Conservation (phyloP, 371 early-diverging fungal species). For the Mucor indicus region DNA sequence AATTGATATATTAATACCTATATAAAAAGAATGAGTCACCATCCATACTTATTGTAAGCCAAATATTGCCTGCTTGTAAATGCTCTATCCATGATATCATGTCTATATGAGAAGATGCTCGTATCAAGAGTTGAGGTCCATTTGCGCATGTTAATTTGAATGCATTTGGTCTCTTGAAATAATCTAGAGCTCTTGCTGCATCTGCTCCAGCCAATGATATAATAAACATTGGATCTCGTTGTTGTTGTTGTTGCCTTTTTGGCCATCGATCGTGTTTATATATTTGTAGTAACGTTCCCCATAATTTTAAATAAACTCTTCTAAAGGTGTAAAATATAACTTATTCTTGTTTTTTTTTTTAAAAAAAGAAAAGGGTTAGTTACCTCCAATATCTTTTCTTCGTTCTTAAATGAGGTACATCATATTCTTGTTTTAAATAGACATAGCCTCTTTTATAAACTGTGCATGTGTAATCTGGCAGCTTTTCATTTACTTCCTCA, state of each 20-base stretch:
- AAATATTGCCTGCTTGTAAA: slow-evolving; percentile 51
- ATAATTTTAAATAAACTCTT: slow-evolving; percentile 40
- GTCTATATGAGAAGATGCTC: slow-evolving; percentile 31
- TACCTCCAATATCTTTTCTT: slow-evolving; percentile 41
- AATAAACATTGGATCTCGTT: slow-evolving; percentile 14
- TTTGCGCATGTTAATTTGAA: slow-evolving; percentile 35
- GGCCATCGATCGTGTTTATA: too few species aligned
- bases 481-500: slow-evolving; percentile 33
- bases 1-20: slow-evolving; percentile 45
- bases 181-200: slow-evolving; percentile 40
- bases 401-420: slow-evolving; percentile 29
- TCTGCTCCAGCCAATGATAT: slow-evolving; percentile 43
- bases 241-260: too few species aligned
- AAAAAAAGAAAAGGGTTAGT: too few species aligned
- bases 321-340: too few species aligned
- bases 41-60: too few species aligned
- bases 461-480: slow-evolving; percentile 42
- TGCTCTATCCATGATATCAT: slow-evolving; percentile 52
- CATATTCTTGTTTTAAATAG: slow-evolving; percentile 38
- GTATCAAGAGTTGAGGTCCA: slow-evolving; percentile 40
- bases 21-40: too few species aligned
- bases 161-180: slow-evolving; percentile 35
- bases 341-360: too few species aligned
- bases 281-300: slow-evolving; percentile 40
- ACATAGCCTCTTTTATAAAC: slow-evolving; percentile 50